Conservation (phyloP, 1,284 basidiomycete species). For the Cronartium ribicola region DNA sequence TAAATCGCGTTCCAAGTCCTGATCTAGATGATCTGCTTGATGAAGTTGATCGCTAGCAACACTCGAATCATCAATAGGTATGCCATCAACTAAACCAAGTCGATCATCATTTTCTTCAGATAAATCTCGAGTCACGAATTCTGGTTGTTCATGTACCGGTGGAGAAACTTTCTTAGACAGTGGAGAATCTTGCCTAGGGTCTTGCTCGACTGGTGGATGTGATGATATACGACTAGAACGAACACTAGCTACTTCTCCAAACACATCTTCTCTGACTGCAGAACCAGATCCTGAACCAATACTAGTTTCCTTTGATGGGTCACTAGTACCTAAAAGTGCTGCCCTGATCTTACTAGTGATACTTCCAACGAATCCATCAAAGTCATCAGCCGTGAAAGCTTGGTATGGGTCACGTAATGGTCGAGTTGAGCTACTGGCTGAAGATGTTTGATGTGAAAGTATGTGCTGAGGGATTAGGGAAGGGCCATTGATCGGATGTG, state of each 20-base stretch:
- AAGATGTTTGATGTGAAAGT: constrained; percentile 23
- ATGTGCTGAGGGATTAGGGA: constrained; percentile 41
- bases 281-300: neutral
- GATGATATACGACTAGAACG: neutral
- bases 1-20: neutral
- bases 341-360: constrained; percentile 31
- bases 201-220: neutral
- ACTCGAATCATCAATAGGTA: neutral
- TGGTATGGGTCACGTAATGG: constrained; percentile 34
- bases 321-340: constrained; percentile 16
- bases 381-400: constrained; percentile 31
- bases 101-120: neutral
- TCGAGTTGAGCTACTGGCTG: constrained; percentile 23
- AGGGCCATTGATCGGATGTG: constrained; percentile 36
- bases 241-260: neutral
- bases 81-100: neutral
- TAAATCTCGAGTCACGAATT: no score
- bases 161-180: neutral
- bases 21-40: constrained; percentile 3
- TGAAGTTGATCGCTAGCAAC: neutral
- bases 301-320: neutral
- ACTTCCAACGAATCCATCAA: constrained; percentile 39
- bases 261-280: neutral
- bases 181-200: neutral
- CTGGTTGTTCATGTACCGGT: neutral